Conservation (phyloP, 1,284 basidiomycete genomes). For the Phaffia rhodozyma region DNA sequence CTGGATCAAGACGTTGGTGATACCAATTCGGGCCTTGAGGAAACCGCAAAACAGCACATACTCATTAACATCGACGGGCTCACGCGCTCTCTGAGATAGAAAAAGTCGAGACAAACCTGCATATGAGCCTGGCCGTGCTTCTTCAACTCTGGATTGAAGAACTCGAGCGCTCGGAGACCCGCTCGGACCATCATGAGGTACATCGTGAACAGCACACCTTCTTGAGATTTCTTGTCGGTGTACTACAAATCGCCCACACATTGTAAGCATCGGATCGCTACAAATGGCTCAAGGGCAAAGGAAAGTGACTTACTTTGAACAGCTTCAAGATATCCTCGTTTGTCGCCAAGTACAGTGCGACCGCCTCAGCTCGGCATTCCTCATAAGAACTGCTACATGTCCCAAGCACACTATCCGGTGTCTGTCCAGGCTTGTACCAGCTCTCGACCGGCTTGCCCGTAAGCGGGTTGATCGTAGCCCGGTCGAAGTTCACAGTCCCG, state of each 20-base stretch:
- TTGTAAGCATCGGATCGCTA: neutral
- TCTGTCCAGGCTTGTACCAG: conserved; percentile 76
- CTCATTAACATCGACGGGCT: too few relatives aligned
- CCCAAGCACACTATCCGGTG: conserved; percentile 61
- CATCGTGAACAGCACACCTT: conserved; percentile 64
- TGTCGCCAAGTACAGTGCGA: conserved; percentile 57
- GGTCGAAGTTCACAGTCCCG: conserved; percentile 66
- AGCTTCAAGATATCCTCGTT: conserved; percentile 60
- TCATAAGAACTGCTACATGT: conserved; percentile 54
- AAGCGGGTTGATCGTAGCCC: conserved; percentile 62
- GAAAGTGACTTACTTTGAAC: conserved; percentile 47
- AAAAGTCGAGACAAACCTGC: conserved; percentile 32
- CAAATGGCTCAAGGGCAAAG: neutral
- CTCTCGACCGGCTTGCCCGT: conserved; percentile 63
- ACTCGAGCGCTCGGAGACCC: conserved; percentile 65
- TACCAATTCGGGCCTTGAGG: neutral
- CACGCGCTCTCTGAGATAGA: too few relatives aligned
- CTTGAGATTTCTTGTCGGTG: conserved; percentile 50
- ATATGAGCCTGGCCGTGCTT: conserved; percentile 88
- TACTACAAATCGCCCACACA: conserved; percentile 40
- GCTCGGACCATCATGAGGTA: conserved; percentile 75
- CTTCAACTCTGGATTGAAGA: conserved; percentile 61
- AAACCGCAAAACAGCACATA: too few relatives aligned
- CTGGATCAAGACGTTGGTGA: neutral
- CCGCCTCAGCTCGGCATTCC: conserved; percentile 73